Conservation (phyloP, 768 basidiomycete genomes). For the Tulasnella sp. region DNA sequence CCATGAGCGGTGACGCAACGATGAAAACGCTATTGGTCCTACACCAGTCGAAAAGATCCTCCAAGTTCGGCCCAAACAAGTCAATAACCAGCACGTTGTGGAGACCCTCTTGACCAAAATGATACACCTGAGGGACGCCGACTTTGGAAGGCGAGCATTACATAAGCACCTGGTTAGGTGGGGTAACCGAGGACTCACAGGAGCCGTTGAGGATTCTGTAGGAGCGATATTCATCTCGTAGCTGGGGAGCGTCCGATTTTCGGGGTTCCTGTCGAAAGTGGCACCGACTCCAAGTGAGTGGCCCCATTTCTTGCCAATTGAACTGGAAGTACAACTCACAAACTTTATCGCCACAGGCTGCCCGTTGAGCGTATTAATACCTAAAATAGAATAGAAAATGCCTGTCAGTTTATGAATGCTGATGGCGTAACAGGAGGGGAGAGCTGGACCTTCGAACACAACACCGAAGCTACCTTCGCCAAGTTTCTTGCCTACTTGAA, state of each 20-base stretch:
- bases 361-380: slow-evolving; percentile 73
- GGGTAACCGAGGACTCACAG: slow-evolving; percentile 50
- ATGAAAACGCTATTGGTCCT: not conserved
- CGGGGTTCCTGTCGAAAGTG: slow-evolving; percentile 68
- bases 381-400: slow-evolving; percentile 42
- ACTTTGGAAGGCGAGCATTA: slow-evolving; percentile 47
- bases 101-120: slow-evolving; percentile 97
- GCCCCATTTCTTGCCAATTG: not conserved
- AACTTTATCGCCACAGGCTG: slow-evolving; percentile 96
- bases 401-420: slow-evolving; percentile 1
- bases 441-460: slow-evolving; percentile 80
- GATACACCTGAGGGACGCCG: slow-evolving; percentile 96
- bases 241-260: slow-evolving; percentile 96
- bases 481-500: slow-evolving; percentile 91
- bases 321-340: slow-evolving; percentile 48
- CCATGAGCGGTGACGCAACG: not conserved
- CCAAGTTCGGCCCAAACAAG: slow-evolving; percentile 92
- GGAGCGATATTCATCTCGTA: slow-evolving; percentile 94
- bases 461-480: slow-evolving; percentile 99
- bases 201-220: slow-evolving; percentile 93
- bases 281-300: slow-evolving; percentile 22
- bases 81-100: slow-evolving; percentile 82
- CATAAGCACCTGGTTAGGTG: slow-evolving; percentile 31
- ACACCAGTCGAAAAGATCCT: slow-evolving; percentile 81
- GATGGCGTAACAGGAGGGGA: not conserved